Conservation (phyloP, 495 filamentous ascomycete genomes). For the Talaromyces nanjingensis region DNA sequence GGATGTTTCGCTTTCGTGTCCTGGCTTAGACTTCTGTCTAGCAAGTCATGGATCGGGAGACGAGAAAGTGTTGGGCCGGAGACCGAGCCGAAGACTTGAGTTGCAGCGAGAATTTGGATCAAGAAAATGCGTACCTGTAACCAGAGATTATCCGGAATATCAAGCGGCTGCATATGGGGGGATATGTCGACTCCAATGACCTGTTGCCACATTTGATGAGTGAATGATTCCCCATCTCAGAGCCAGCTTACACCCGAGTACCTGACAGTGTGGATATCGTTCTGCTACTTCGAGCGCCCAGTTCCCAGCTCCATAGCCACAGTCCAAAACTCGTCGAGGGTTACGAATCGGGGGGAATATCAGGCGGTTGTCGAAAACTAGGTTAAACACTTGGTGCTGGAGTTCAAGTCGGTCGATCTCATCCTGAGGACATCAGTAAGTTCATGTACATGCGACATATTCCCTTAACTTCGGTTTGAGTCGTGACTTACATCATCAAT, state of each 20-base stretch:
- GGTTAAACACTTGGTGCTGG: conserved; percentile 63
- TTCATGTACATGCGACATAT: conserved; percentile 4
- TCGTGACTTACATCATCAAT: conserved; percentile 67
- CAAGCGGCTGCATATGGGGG: conserved; percentile 65
- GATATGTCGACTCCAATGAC: conserved; percentile 77
- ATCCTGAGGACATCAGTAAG: conserved; percentile 45
- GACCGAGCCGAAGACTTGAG: neutral
- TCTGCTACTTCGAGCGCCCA: conserved; percentile 58
- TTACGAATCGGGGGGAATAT: conserved; percentile 70
- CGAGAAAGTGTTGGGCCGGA: neutral
- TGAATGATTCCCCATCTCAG: neutral
- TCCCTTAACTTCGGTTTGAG: neutral
- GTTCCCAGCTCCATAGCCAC: conserved; percentile 62
- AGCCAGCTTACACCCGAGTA: conserved; percentile 23
- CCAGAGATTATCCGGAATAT: conserved; percentile 61
- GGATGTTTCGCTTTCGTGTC: neutral
- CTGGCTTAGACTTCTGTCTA: neutral
- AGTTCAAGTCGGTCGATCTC: conserved; percentile 70
- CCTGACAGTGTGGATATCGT: conserved; percentile 66
- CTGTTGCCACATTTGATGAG: conserved; percentile 29
- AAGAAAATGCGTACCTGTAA: conserved; percentile 47
- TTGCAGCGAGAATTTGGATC: neutral
- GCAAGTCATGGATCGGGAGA: neutral
- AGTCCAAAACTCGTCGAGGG: conserved; percentile 66
- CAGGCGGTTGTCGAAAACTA: conserved; percentile 66